Evolutionary conservation across 768 basidiomycete species (phyloP).

Genomic region (Lactarius pseudohatsudake): DNA sequence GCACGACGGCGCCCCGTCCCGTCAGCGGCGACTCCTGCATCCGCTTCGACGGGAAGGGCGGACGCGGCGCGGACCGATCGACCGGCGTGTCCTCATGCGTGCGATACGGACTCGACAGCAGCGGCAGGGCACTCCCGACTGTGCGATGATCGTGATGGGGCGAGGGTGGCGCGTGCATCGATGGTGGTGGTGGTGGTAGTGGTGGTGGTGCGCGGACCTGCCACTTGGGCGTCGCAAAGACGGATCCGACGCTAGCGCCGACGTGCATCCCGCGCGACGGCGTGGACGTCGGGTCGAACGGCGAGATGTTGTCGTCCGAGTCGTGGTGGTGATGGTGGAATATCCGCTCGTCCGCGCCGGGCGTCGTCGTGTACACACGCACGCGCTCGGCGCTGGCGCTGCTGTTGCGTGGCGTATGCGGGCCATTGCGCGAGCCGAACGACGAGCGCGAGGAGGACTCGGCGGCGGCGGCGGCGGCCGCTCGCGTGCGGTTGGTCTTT

Average conservation of each 20-base stretch:
- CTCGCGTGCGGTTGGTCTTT: slow-evolving; percentile 22
- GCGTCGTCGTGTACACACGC: slow-evolving; percentile 34
- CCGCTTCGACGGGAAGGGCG: slow-evolving; percentile 16
- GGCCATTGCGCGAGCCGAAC: slow-evolving; percentile 50
- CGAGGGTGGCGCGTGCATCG: not conserved
- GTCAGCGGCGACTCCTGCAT: slow-evolving; percentile 19
- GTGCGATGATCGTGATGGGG: slow-evolving; percentile 3
- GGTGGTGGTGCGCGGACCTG: slow-evolving; percentile 13
- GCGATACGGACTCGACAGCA: slow-evolving; percentile 13
- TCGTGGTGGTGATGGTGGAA: slow-evolving; percentile 24
- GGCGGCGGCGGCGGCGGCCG: not conserved
- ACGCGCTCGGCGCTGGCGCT: slow-evolving; percentile 42
- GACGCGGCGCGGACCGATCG: slow-evolving; percentile 17
- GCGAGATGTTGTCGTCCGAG: slow-evolving; percentile 47
- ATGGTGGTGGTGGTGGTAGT: not conserved
- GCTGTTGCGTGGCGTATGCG: slow-evolving; percentile 51
- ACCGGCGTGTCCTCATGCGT: slow-evolving; percentile 23
- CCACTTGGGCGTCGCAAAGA: slow-evolving; percentile 28
- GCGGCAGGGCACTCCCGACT: not conserved
- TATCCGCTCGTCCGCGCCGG: slow-evolving; percentile 27
- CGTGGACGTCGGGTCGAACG: slow-evolving; percentile 78
- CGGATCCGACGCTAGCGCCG: slow-evolving; percentile 18
- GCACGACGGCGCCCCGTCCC: slow-evolving; percentile 6
- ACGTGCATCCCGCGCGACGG: slow-evolving; percentile 70
- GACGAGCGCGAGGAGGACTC: slow-evolving; percentile 38